These are phyloP conservation scores for Phanerodontia chrysosporium DNA, from an alignment of 768 basidiomycete genomes.

Conservation along the genomic window DNA sequence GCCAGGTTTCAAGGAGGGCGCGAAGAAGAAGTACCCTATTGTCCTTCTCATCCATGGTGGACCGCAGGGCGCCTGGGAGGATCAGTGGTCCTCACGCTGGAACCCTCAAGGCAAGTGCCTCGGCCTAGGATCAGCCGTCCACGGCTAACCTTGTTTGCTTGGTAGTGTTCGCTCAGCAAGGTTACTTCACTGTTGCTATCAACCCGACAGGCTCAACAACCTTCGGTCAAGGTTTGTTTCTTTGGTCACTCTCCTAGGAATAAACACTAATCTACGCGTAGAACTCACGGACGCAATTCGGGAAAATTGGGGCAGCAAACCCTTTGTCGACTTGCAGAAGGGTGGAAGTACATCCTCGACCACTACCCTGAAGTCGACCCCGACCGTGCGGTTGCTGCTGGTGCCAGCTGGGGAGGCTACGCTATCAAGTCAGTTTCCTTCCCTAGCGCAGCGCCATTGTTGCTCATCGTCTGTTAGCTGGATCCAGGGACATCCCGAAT, in stretches of 20 bases:
- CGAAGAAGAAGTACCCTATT: constrained; percentile 72
- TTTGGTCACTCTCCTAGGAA: neutral
- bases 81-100: constrained; percentile 90
- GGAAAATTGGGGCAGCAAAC: constrained; percentile 83
- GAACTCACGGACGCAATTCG: constrained; percentile 79
- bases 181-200: constrained; percentile 83
- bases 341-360: constrained; percentile 72
- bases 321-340: constrained; percentile 70
- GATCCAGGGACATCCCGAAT: constrained; percentile 94
- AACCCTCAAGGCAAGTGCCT: constrained; percentile 74
- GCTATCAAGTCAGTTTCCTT: constrained; percentile 66
- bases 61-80: constrained; percentile 84
- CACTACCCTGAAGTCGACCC: constrained; percentile 70
- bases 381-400: constrained; percentile 57
- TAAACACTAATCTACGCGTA: constrained; percentile 22
- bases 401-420: constrained; percentile 49
- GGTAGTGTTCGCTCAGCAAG: constrained; percentile 69
- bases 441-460: constrained; percentile 1
- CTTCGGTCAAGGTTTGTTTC: constrained; percentile 71
- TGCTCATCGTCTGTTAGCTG: constrained; percentile 47
- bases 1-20: constrained; percentile 62
- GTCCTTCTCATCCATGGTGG: constrained; percentile 82
- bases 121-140: neutral
- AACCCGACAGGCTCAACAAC: constrained; percentile 95
- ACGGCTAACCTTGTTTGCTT: neutral